Evolutionary conservation across 2,329 filamentous ascomycete species (phyloP), one percentile per base, ranked within the genome.

Genomic region (Gliomastix tumulicola): DNA sequence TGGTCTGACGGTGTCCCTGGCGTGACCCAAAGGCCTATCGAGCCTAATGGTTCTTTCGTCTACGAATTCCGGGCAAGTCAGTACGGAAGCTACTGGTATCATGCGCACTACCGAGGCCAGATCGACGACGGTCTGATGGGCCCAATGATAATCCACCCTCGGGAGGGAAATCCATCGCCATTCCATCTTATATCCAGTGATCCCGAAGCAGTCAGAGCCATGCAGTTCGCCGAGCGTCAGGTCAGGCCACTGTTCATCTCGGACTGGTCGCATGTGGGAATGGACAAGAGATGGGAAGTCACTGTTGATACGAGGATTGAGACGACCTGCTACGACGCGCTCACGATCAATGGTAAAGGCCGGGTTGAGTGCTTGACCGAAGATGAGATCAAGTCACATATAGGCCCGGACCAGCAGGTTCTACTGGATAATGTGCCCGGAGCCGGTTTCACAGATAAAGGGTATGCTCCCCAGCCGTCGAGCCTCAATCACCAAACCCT

Each of bases 1-100:
- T 79, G 74, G 75, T 69, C 74, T 1, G 77, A 82, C 40, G 77
- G 77, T 21, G 69, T 76, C 0, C 73, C 75, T 1, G 77, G 76
- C 3, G 49, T 80, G 3, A 66, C 68, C 2, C 76, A 81, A 46
- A 56, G 56, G 3, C 56, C 66, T 4, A 76, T 81, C 38, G 45
- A 55, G 13, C 63, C 73, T 2, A 66, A 66, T 3, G 47, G 51
- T 4, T 60, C 51, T 20, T 80, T 71, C 45, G 57, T 60, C 1
- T 75, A 81, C 47, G 59, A 56, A 23, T 82, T 71, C 60, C 64
- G 57, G 12, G 76, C 76, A 0, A 64, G 60, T 0, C 66, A 76
- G 38, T 69, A 74, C 45, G 78, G 78, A 4, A 68, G 66, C 32
- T 76, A 74, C 53, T 79, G 71, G 62, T 82, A 80, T 44, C 77